Conservation (phyloP, 108 stramenopile genomes). For the Fistulifera pelliculosa region DNA sequence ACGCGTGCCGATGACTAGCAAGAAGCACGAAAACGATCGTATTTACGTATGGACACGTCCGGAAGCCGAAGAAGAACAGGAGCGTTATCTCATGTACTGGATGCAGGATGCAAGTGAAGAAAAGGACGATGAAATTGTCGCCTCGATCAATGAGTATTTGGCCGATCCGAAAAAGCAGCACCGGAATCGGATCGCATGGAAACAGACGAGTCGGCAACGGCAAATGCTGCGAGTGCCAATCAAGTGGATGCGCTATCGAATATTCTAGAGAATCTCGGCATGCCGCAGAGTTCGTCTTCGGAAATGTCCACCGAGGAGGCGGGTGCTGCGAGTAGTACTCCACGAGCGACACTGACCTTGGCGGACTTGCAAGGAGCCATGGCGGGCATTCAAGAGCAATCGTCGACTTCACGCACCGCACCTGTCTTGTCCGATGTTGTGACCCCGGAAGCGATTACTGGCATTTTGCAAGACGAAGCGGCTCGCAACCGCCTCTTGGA, state of each 20-base stretch:
- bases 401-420: conserved; percentile 14
- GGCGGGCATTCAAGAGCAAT: conserved; percentile 46
- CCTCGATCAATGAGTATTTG: conserved; percentile 60
- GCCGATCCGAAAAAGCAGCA: conserved; percentile 30
- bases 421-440: conserved; percentile 61
- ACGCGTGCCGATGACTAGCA: conserved; percentile 17
- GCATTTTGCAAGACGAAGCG: conserved; percentile 37
- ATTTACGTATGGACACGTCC: conserved; percentile 35
- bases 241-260: conserved; percentile 77
- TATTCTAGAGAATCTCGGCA: conserved; percentile 78
- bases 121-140: conserved; percentile 42
- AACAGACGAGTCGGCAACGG: conserved; percentile 4
- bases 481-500: conserved; percentile 41
- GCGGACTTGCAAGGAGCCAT: conserved; percentile 75
- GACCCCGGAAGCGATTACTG: conserved; percentile 30
- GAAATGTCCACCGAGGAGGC: conserved; percentile 7
- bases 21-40: conserved; percentile 35
- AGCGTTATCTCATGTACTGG: conserved; percentile 53
- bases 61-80: conserved; percentile 7
- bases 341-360: conserved; percentile 41
- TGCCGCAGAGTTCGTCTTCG: conserved; percentile 43
- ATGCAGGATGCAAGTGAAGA: conserved; percentile 51
- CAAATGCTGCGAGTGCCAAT: background rate
- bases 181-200: conserved; percentile 10
- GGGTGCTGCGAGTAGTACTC: conserved; percentile 11